Percentiles rank a stretch among this genome's conserved stretches.
These are phyloP conservation scores for Penicillium paxilli DNA, from an alignment of 495 filamentous ascomycete genomes.

Conservation along the genomic window DNA sequence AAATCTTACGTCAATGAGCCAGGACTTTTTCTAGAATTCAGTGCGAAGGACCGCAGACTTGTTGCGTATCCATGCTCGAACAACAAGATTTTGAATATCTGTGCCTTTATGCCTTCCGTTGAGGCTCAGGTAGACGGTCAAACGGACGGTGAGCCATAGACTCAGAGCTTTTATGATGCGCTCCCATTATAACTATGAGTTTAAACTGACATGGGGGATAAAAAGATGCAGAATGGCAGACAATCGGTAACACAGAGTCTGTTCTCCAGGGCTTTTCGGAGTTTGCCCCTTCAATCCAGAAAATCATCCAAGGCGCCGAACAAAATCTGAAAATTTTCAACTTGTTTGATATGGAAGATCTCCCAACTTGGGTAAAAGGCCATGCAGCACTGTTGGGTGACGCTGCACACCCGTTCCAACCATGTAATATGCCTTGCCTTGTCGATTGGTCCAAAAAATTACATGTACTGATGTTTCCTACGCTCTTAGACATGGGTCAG, in stretches of 20 bases:
- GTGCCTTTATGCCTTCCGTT: slow-evolving; percentile 25
- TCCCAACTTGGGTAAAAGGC: slow-evolving; percentile 45
- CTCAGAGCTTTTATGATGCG: too few relatives aligned
- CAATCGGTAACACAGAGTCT: slow-evolving; percentile 35
- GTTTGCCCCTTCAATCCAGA: slow-evolving; percentile 43
- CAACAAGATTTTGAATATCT: slow-evolving; percentile 26
- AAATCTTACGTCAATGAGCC: slow-evolving; percentile 12
- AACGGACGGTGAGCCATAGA: slow-evolving; percentile 19
- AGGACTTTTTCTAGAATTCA: slow-evolving; percentile 31
- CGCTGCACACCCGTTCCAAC: slow-evolving; percentile 61
- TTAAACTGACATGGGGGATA: background rate
- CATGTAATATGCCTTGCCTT: slow-evolving; percentile 24
- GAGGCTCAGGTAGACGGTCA: slow-evolving; percentile 7
- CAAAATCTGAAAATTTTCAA: slow-evolving; percentile 54
- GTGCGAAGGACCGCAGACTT: slow-evolving; percentile 18
- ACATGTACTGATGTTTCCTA: background rate
- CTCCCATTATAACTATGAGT: background rate
- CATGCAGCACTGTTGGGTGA: slow-evolving; percentile 56
- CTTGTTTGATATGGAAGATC: slow-evolving; percentile 59
- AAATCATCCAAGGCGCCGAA: slow-evolving; percentile 42
- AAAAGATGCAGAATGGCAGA: slow-evolving; percentile 41
- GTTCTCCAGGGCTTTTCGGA: slow-evolving; percentile 45
- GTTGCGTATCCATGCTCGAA: slow-evolving; percentile 33
- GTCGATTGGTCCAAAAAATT: too few relatives aligned
- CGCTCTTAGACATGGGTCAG: slow-evolving; percentile 47